These are phyloP conservation scores for Leccinum rimulosum DNA, from an alignment of 768 basidiomycete species.

Conservation along the genomic window DNA sequence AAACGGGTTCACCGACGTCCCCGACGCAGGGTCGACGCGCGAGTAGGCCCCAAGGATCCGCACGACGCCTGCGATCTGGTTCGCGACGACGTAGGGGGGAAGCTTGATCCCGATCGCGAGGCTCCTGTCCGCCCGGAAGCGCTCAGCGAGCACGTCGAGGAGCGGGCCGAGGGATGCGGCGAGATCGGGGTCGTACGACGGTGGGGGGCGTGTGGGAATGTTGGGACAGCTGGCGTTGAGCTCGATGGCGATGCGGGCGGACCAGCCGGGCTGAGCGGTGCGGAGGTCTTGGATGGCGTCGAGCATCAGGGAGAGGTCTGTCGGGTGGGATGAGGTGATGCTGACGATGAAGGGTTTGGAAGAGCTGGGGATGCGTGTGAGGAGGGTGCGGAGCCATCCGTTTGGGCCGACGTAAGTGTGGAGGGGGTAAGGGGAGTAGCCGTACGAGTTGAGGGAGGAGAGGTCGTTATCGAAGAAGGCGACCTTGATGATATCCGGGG, in stretches of 20 bases:
- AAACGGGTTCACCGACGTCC: slow-evolving; percentile 43
- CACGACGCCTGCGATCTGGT: slow-evolving; percentile 59
- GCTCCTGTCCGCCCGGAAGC: slow-evolving; percentile 46
- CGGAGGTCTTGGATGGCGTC: slow-evolving; percentile 60
- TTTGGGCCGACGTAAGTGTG: slow-evolving; percentile 48
- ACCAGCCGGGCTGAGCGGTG: slow-evolving; percentile 28
- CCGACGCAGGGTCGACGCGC: slow-evolving; percentile 6
- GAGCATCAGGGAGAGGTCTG: slow-evolving; percentile 54
- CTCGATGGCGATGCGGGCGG: slow-evolving; percentile 62
- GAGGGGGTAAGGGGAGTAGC: slow-evolving; percentile 76
- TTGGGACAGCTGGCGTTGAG: slow-evolving; percentile 88
- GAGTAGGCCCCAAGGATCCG: slow-evolving; percentile 43
- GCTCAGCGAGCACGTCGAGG: slow-evolving; percentile 51
- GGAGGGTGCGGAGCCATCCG: slow-evolving; percentile 52
- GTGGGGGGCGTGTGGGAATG: slow-evolving; percentile 57
- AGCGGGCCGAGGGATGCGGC: slow-evolving; percentile 44
- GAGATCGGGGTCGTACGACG: slow-evolving; percentile 62
- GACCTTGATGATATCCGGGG: slow-evolving; percentile 42
- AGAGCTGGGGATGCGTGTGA: slow-evolving; percentile 32
- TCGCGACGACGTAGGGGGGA: slow-evolving; percentile 65
- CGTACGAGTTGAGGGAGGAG: slow-evolving; percentile 82
- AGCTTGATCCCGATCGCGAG: slow-evolving; percentile 76
- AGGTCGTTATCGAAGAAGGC: slow-evolving; percentile 48
- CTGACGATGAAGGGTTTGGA: slow-evolving; percentile 77
- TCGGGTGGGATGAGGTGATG: slow-evolving; percentile 61